Base-by-base conservation (phyloP, 1,284 basidiomycete species). In the Phylloporus sp. region DNA sequence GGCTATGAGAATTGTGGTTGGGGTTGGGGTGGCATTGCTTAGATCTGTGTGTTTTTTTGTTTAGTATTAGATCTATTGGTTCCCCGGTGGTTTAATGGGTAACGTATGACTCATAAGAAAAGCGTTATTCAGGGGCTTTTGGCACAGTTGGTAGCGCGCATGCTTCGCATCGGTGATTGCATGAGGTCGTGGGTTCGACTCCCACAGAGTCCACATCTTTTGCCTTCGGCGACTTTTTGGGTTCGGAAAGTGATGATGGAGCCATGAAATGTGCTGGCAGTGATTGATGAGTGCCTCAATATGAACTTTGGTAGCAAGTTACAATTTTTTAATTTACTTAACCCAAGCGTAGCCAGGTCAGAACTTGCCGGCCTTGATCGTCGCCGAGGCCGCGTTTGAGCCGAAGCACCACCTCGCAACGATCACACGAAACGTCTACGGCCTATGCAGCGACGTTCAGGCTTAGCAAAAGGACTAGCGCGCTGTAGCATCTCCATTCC, bases 401-500 rank as follows among this genome's bases (percentile, higher is more conserved):
- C 58, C 53, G 51, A 47, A 56, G 55, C 28, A 29, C 37, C 5
- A 28, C 24, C 55, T 53, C 54, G 55, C 58, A 56, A 42, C 17
- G 37, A 44, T 32, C 15, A 42, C 44, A 50, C 68, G 46, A 50
- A 32, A 32, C 37, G 44, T 54, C 49, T 54, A 32, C 58, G 51
- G 61, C 56, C 60, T 68, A 89, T 90, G 88, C 87, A 88, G 70
- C 83, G 88, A 72, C 85, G 88, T 64, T 71, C 79, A 32, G 71
- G 68, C 34, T 57, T 74, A 60, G 79, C 76, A 52, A 84, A 84
- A 71, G 80, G 77, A 58, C 78, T 81, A 65, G 84, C 86, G 60
- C 83, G 82, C 40, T 52, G 49, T 20, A 52, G 24, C 74, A 88
- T 89, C 64, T 80, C 84, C 40, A 79, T 81, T 54, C 83, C 86